Conservation (phyloP, 192 early-diverging fungal species). For the Coemansia sp. region DNA sequence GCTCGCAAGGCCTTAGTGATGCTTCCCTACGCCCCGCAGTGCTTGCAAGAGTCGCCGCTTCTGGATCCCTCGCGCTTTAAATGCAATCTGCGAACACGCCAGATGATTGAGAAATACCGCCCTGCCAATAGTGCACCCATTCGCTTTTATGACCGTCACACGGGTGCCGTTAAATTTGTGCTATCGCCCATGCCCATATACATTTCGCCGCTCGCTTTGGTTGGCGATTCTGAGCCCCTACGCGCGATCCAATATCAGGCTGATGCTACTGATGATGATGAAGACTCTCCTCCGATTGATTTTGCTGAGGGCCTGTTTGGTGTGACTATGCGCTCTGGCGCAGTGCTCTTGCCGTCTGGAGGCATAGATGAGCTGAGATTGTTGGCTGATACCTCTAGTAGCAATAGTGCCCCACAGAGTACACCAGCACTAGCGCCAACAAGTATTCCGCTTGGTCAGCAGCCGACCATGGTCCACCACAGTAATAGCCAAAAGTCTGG, state of each 20-base stretch:
- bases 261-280: neutral
- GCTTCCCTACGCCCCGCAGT: conserved; percentile 49
- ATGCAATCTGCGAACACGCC: conserved; percentile 50
- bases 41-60: conserved; percentile 44
- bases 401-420: neutral
- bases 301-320: neutral
- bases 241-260: neutral
- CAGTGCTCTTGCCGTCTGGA: conserved; percentile 33
- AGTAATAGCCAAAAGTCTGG: conserved; percentile 6
- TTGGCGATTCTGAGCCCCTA: neutral
- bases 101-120: conserved; percentile 43
- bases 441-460: neutral
- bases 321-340: conserved; percentile 16
- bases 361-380: conserved; percentile 23
- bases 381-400: neutral
- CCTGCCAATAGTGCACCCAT: conserved; percentile 33
- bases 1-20: conserved; percentile 44
- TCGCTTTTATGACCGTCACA: conserved; percentile 44
- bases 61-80: conserved; percentile 42
- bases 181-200: conserved; percentile 31
- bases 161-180: conserved; percentile 43
- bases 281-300: neutral
- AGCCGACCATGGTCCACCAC: neutral
- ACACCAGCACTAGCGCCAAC: conserved; percentile 3
- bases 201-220: conserved; percentile 2